These are phyloP conservation scores for Cucumis sativus DNA, from an alignment of 306 rosid species.

Conservation along the genomic window DNA sequence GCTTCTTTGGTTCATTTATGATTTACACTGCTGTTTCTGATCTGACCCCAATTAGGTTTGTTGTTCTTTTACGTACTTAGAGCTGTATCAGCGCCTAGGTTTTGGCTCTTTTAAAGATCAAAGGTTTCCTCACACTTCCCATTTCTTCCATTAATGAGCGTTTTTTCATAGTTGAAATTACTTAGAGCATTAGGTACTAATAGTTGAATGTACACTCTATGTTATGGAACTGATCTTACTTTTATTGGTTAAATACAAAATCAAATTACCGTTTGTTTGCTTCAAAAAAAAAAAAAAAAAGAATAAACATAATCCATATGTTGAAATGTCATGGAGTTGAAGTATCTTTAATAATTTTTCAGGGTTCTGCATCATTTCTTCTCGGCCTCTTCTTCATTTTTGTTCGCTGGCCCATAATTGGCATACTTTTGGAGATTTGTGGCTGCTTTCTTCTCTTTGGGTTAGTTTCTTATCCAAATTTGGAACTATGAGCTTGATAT, in stretches of 20 bases:
- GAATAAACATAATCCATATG: not conserved
- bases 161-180: not conserved
- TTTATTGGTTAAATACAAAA: not conserved
- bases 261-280: not conserved
- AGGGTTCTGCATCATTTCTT: constrained; percentile 85
- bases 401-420: constrained; percentile 83
- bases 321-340: constrained; percentile 1
- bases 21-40: not conserved
- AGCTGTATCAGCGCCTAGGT: not conserved
- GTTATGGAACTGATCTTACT: not conserved
- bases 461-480: constrained; percentile 35
- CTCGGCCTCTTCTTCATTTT: constrained; percentile 81
- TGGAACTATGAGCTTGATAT: not conserved
- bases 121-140: not conserved
- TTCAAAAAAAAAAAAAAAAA: not conserved
- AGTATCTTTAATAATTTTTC: constrained; percentile 17
- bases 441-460: constrained; percentile 70
- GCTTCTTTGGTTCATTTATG: not conserved
- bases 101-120: not conserved
- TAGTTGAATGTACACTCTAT: not conserved
- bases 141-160: not conserved
- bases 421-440: constrained; percentile 64
- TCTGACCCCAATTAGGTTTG: not conserved
- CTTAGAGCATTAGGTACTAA: not conserved
- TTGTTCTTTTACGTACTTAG: not conserved